These are phyloP conservation scores for Combretum micranthum DNA, from an alignment of 345 rosid species.

Conservation along the genomic window DNA sequence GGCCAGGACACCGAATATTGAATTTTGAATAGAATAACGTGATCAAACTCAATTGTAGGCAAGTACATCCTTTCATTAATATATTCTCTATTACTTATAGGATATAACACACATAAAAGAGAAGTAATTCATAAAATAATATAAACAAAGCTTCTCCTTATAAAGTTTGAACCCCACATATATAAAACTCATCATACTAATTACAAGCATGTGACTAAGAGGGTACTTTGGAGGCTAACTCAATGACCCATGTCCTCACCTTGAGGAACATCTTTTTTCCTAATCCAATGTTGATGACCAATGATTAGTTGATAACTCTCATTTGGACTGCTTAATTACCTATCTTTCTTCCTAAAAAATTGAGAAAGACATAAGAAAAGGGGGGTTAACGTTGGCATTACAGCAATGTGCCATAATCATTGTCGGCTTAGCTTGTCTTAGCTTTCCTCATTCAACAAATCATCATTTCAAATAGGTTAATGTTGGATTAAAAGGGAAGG, in stretches of 20 bases:
- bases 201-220: slow-evolving; percentile 1
- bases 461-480: slow-evolving; percentile 33
- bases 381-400: slow-evolving; percentile 17
- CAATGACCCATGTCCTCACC: slow-evolving; percentile 4
- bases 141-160: too few species aligned
- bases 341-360: background rate
- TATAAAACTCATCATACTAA: background rate
- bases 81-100: too few species aligned
- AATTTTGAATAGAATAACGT: too few species aligned
- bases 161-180: too few species aligned
- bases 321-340: background rate
- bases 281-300: slow-evolving; percentile 9
- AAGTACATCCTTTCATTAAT: too few species aligned
- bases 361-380: background rate
- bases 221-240: background rate
- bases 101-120: too few species aligned
- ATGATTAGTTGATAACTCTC: slow-evolving; percentile 14
- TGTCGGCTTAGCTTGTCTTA: slow-evolving; percentile 25
- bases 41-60: too few species aligned
- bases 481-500: background rate
- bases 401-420: slow-evolving; percentile 40
- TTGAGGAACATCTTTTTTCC: slow-evolving; percentile 3
- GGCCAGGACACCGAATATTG: too few species aligned
- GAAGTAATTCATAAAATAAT: too few species aligned
- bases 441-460: slow-evolving; percentile 25